Conservation (phyloP, 2,329 filamentous ascomycete species). For the Penicillium sp. region DNA sequence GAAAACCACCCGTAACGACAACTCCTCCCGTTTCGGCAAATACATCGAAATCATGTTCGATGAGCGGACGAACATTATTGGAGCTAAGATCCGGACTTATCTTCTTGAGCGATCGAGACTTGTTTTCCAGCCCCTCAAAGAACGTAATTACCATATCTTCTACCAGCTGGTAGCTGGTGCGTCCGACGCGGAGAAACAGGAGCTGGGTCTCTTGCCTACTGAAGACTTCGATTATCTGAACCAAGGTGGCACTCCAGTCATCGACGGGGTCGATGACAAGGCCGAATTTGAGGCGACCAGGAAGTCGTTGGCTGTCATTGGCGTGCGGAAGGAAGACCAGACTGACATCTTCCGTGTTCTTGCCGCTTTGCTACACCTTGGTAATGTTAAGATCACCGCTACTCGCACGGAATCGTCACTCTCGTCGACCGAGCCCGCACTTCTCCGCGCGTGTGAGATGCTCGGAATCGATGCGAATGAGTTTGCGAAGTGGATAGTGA, state of each 20-base stretch:
- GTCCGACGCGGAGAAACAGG: conserved; percentile 76
- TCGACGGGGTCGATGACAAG: conserved; percentile 93
- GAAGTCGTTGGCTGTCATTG: conserved; percentile 82
- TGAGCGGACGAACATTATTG: conserved; percentile 90
- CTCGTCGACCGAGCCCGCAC: conserved; percentile 73
- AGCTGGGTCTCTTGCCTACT: conserved; percentile 73
- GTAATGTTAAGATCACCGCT: conserved; percentile 93
- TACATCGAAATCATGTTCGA: conserved; percentile 99
- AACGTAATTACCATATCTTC: conserved; percentile 98
- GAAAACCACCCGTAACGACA: conserved; percentile 99
- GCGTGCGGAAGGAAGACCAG: conserved; percentile 72
- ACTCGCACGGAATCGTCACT: conserved; percentile 85
- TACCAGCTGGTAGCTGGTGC: conserved; percentile 94
- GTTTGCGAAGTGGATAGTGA: conserved; percentile 97
- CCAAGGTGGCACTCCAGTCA: conserved; percentile 85
- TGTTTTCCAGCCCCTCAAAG: conserved; percentile 95
- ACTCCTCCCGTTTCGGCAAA: conserved; percentile 98
- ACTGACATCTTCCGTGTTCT: conserved; percentile 84
- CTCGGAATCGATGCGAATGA: conserved; percentile 82
- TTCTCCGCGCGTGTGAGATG: conserved; percentile 77
- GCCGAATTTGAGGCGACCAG: conserved; percentile 88
- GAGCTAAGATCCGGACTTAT: conserved; percentile 95
- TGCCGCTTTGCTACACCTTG: conserved; percentile 86
- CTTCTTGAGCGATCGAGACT: conserved; percentile 90
- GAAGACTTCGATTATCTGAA: conserved; percentile 96